A percentile compares a stretch with the other conserved stretches of the same genome.
Conservation (phyloP, 2,329 filamentous ascomycete species). For the Ceratocystis smalleyi region DNA sequence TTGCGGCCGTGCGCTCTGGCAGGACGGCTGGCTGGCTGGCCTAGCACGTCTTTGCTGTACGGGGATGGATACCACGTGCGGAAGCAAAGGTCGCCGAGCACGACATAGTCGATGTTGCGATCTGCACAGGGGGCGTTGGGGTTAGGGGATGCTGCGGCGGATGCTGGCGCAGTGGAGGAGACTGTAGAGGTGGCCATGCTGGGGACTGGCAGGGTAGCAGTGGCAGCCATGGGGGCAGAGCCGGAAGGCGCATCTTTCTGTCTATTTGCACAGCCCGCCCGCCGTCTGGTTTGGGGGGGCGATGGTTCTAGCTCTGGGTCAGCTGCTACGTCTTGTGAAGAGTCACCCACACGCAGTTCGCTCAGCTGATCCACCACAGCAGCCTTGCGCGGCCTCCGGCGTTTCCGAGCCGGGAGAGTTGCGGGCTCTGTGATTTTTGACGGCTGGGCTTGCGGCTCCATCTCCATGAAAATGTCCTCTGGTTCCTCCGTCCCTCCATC, state of each 20-base stretch:
- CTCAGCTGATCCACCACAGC: not conserved
- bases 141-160: not conserved
- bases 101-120: conserved; percentile 74
- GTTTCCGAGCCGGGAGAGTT: not conserved
- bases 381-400: conserved; percentile 1
- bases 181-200: not conserved
- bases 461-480: not conserved
- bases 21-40: conserved; percentile 24
- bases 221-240: not conserved
- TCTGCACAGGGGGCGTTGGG: conserved; percentile 25
- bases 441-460: not conserved
- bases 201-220: not conserved
- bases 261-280: not conserved
- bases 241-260: not conserved
- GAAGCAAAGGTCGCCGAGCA: conserved; percentile 71
- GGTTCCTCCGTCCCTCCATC: not conserved
- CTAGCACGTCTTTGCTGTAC: conserved; percentile 58
- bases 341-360: not conserved
- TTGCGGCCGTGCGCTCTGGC: conserved; percentile 19
- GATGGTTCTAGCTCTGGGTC: not conserved
- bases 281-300: not conserved
- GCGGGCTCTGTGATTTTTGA: not conserved
- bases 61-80: conserved; percentile 87
- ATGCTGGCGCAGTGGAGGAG: not conserved
- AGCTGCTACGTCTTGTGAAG: not conserved